These are phyloP conservation scores for Musa itinerans DNA, from an alignment of 176 grass and related monocot genomes.

Conservation along the genomic window DNA sequence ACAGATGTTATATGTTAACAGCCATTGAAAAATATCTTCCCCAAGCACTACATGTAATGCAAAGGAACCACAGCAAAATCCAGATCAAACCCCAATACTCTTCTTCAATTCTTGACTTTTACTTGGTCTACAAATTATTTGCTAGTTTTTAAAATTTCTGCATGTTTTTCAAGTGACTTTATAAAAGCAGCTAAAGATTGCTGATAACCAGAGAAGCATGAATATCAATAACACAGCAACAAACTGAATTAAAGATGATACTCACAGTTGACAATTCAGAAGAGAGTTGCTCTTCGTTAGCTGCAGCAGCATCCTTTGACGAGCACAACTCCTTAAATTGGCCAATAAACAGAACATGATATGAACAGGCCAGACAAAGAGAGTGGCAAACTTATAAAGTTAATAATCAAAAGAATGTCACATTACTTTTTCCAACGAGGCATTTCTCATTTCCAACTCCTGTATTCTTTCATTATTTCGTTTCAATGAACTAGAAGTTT, in stretches of 20 bases:
- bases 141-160: too few relatives aligned
- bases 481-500: conserved; percentile 60
- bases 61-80: too few relatives aligned
- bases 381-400: not conserved
- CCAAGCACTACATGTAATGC: too few relatives aligned
- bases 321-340: conserved; percentile 55
- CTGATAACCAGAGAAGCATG: too few relatives aligned
- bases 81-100: too few relatives aligned
- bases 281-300: conserved; percentile 54
- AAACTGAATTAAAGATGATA: conserved; percentile 3
- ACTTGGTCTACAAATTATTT: too few relatives aligned
- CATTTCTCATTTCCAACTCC: conserved; percentile 71
- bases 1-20: too few relatives aligned
- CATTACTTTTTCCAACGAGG: conserved; percentile 74
- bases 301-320: conserved; percentile 66
- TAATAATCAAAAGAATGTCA: not conserved
- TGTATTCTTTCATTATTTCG: conserved; percentile 46
- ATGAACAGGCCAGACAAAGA: not conserved
- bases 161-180: too few relatives aligned
- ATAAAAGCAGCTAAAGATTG: too few relatives aligned
- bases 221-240: not conserved
- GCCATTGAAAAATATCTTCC: too few relatives aligned
- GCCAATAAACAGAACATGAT: conserved; percentile 6
- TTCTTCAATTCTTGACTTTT: too few relatives aligned
- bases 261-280: conserved; percentile 79